Evolutionary conservation across 2,329 filamentous ascomycete genomes (phyloP), one percentile per base, ranked within the genome.

Genomic region (Davidsoniella eucalypti): DNA sequence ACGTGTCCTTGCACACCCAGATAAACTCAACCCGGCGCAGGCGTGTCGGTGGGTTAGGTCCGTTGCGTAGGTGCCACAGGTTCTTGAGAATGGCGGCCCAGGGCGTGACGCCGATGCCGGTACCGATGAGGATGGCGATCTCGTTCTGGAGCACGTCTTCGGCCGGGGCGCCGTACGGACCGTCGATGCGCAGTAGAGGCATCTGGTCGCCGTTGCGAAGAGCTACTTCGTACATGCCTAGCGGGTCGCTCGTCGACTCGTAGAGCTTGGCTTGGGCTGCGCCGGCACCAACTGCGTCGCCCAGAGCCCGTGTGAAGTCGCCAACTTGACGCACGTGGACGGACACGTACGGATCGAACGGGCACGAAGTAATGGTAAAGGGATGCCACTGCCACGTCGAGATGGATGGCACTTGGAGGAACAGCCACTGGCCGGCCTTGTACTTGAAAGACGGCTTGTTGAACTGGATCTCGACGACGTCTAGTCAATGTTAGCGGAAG

Each of bases 291-390:
- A 96, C 77, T 8, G 90, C 86, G 59, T 95, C 86, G 62, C 87
- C 92, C n/a, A 98, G 76, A n/a, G 82, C 79, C 54, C 80, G 79
- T 10, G 92, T 98, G 62, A 94, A 98, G 67, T 98, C 92, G 57
- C 92, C 92, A 5, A 96, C 90, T 68, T 96, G 92, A 45, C 92
- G 84, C 52, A 98, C 81, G 65, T 98, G 92, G 26, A 98, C 76
- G 38, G 87, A 94, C 57, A 96, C 79, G 61, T 96, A 96, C 0
- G 86, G 84, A 59, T 98, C 92, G 61, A 87, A 92, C 4, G 92
- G 92, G 66, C 92, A 98, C 8, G 92, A 96, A 2, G 92, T 98
- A 65, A 98, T 96, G 61, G 92, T 98, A 64, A 96, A 98, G 1
- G 92, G 92, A 67, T 98, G 92, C 92, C 92, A 98, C 69, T 98